Evolutionary conservation across 2,329 filamentous ascomycete species (phyloP).

Genomic region (Monosporascus sp.): DNA sequence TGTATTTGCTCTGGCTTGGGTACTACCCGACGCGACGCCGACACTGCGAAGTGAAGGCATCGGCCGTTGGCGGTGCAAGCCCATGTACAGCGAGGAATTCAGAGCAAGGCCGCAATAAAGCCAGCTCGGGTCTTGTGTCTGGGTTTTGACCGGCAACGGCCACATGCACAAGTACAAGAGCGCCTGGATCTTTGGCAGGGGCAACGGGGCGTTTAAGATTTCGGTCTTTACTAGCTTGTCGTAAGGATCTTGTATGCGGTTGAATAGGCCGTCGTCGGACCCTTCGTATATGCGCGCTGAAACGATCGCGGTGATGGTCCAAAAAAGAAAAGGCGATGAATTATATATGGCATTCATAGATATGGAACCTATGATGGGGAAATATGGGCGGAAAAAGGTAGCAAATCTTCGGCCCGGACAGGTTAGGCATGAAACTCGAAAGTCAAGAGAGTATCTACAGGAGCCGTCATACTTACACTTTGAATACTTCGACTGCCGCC

Average conservation of each 20-base stretch:
- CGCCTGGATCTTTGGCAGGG: conserved; percentile 23
- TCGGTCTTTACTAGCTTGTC: conserved; percentile 15
- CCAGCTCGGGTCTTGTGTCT: conserved; percentile 25
- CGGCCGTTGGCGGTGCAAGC: conserved; percentile 18
- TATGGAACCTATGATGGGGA: conserved; percentile 24
- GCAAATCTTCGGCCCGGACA: conserved; percentile 14
- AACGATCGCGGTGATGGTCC: conserved; percentile 23
- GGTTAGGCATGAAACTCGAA: background rate
- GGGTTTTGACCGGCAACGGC: conserved; percentile 19
- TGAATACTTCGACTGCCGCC: conserved; percentile 17
- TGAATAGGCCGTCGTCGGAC: conserved; percentile 14
- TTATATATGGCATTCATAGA: conserved; percentile 19
- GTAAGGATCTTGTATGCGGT: conserved; percentile 18
- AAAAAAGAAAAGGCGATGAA: conserved; percentile 24
- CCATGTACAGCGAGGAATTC: conserved; percentile 24
- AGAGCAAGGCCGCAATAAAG: conserved; percentile 26
- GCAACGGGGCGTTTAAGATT: conserved; percentile 18
- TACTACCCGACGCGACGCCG: conserved; percentile 11
- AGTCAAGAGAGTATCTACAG: background rate
- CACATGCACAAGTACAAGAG: conserved; percentile 23
- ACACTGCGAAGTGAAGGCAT: conserved; percentile 12
- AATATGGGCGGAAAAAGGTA: conserved; percentile 17
- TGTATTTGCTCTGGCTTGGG: conserved; percentile 19
- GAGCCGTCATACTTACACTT: conserved; percentile 14
- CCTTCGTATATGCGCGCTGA: conserved; percentile 11